Evolutionary conservation across 139 green algal species (phyloP), one percentile per base, ranked within the genome.

Genomic region (Pseudopediastrum boryanum): DNA sequence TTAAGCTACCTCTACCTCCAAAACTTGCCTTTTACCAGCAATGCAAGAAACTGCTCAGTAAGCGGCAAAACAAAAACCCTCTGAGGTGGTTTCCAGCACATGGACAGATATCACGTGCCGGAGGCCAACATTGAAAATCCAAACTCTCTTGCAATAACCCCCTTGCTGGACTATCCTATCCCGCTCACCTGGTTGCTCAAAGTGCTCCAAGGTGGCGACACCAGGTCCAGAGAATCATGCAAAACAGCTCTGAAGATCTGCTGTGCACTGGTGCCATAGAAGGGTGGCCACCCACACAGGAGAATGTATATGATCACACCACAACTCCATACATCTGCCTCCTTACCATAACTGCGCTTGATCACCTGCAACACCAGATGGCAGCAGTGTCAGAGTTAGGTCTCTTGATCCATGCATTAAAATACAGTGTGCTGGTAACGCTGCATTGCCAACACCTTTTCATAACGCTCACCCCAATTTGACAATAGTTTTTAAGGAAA

Each of bases 261-360:
- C 85, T 97, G 89, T 85, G 98, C 95, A 5, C 87, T 96, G 59
- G 96, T 54, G 38, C 96, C 94, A 83, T 93, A 97, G 85, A 98
- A 99, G 21, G 94, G 94, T 31, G 95, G 95, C 77, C 92, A 92
- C 23, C 96, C 96, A 35, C 83, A 91, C 50, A 99, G 87, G 46
- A 99, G 87, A 82, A 99, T 99, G 90, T 99, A 99, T 36, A 99
- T 83, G 61, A 99, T 98, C 8, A 99, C 92, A 29, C 96, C 96
- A 67, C 85, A 92, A 38, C 77, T 92, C 96, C 96, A 99, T 41
- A 99, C 92, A 88, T 99, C 96, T 0, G 92, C 91, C 71, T 98
- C 91, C 41, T 89, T 85, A 75, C 85, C 78, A 86, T 99, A 99
- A 0, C 29, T 42, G 19, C 71, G 59, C 3, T 56, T 54, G 27